Base-by-base conservation (phyloP, 768 basidiomycete species). In the Leccinum disarticulatum region DNA sequence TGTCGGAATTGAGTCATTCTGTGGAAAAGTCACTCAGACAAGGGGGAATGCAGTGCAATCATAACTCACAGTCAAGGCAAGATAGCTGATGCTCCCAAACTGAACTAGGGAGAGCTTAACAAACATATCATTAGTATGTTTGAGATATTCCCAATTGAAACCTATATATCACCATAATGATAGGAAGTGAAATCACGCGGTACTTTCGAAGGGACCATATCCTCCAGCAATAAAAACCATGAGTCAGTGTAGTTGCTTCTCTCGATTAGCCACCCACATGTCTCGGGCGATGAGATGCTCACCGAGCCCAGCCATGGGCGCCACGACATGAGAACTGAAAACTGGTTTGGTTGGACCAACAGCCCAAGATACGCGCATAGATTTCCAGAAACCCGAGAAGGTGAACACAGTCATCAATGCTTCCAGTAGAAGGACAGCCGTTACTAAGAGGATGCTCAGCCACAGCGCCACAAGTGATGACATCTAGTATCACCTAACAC, bases 91-190 rank as follows among this genome's bases (percentile, higher is more conserved):
- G 11, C 67, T 66, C 10, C 17, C 15, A 2, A 69, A 38, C 54
- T 69, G 68, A 22, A 66, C 28, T 9, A 64, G 56, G 14, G 67
- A 69, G n/a, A 69, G 19, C 69, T 69, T 9, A 25, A 36, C 13
- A 48, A n/a, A 7, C 11, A 11, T 8, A 19, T 19, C 9, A 11
- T 43, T 9, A n/a, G 3, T n/a, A n/a, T 43, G 2, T 35, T 14
- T 43, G 3, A n/a, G 8, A 43, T n/a, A 43, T 35, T 14, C 35
- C 13, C 35, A 43, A 9, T 19, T 4, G 15, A n/a, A 36, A 36
- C 2, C 6, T 15, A 36, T 25, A 25, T 25, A 25, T 25, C 25
- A 25, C 25, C 25, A 3, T 30, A 10, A 36, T 36, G 14, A 36
- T 36, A 19, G 4, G 13, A 25, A 63, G 9, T 9, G 56, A 57